These are phyloP conservation scores for Phytophthora constricta DNA, from an alignment of 352 stramenopile species.

Conservation along the genomic window DNA sequence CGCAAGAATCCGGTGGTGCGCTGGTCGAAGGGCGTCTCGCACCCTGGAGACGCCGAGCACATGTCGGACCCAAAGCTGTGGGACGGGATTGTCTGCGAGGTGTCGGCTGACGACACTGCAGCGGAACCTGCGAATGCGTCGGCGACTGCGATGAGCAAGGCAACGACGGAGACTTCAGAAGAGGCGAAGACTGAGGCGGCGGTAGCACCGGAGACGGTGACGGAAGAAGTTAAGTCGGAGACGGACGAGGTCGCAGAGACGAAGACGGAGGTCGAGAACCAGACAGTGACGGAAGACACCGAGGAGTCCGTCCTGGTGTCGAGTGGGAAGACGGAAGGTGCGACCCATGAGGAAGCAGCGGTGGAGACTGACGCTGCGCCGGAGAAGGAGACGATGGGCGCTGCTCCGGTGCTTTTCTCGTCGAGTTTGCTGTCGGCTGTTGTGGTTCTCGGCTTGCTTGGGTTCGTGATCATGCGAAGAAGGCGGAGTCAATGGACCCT, in stretches of 20 bases:
- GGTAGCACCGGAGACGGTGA: not conserved
- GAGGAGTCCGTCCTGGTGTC: conserved; percentile 21
- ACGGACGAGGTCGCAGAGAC: not conserved
- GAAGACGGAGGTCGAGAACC: not conserved
- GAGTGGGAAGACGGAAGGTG: conserved; percentile 25
- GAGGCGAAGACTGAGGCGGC: conserved; percentile 1
- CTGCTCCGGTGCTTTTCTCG: conserved; percentile 15
- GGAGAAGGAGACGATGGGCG: conserved; percentile 22
- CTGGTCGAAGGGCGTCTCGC: conserved; percentile 38
- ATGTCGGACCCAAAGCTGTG: conserved; percentile 37
- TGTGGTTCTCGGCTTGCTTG: conserved; percentile 16
- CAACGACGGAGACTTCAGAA: too few species aligned
- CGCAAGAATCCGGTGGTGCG: conserved; percentile 28
- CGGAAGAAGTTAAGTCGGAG: not conserved
- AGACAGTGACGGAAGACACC: conserved; percentile 24
- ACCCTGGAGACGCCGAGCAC: conserved; percentile 30
- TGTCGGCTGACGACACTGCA: too few species aligned
- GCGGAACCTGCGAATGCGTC: conserved; percentile 7
- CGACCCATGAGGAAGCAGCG: not conserved
- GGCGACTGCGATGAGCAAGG: too few species aligned
- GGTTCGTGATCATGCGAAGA: conserved; percentile 19
- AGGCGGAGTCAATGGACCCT: conserved; percentile 21
- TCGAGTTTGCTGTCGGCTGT: conserved; percentile 31
- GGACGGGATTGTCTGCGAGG: conserved; percentile 34
- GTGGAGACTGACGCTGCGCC: conserved; percentile 3